Percentiles rank a stretch among this genome's conserved stretches.
Conservation (phyloP, 768 basidiomycete genomes). For the Termitomyces sp. region DNA sequence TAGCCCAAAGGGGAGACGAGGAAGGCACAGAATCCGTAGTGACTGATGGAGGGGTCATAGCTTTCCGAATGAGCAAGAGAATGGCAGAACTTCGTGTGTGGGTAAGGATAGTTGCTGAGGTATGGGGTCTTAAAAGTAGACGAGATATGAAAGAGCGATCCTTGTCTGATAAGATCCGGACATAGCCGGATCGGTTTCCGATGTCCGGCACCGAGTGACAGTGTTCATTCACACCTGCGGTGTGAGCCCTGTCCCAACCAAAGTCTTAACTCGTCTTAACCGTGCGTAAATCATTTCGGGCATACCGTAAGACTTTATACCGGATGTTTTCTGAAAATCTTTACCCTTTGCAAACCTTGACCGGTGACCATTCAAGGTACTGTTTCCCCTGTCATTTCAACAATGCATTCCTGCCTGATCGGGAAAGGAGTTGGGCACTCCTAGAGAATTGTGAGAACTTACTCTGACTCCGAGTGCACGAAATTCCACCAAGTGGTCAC, state of each 20-base stretch:
- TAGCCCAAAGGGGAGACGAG: slow-evolving; percentile 70
- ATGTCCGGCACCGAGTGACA: slow-evolving; percentile 3
- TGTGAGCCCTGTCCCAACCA: slow-evolving; percentile 17
- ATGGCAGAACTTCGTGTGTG: slow-evolving; percentile 15
- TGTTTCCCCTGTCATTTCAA: background rate
- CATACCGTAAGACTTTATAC: slow-evolving; percentile 2
- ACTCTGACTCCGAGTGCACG: slow-evolving; percentile 2
- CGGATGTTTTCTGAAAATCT: slow-evolving; percentile 8
- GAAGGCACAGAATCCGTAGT: slow-evolving; percentile 27
- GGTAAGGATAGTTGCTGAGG: slow-evolving; percentile 20
- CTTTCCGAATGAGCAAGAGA: background rate
- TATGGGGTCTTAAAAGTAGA: slow-evolving; percentile 11
- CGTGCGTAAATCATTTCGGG: slow-evolving; percentile 17
- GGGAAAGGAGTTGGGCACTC: background rate
- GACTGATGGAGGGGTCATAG: slow-evolving; percentile 9
- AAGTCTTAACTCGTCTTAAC: slow-evolving; percentile 1
- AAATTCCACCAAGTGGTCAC: slow-evolving; percentile 7
- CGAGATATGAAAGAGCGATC: background rate
- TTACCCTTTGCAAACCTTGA: background rate
- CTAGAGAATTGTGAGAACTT: slow-evolving; percentile 10
- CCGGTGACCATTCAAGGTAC: background rate
- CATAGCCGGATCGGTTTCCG: slow-evolving; percentile 20
- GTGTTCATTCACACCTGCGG: slow-evolving; percentile 4
- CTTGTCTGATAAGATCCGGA: slow-evolving; percentile 56
- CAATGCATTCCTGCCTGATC: background rate